phyloP scores from a whole-genome alignment of 345 rosid species.

The Boechera stricta region DNA sequence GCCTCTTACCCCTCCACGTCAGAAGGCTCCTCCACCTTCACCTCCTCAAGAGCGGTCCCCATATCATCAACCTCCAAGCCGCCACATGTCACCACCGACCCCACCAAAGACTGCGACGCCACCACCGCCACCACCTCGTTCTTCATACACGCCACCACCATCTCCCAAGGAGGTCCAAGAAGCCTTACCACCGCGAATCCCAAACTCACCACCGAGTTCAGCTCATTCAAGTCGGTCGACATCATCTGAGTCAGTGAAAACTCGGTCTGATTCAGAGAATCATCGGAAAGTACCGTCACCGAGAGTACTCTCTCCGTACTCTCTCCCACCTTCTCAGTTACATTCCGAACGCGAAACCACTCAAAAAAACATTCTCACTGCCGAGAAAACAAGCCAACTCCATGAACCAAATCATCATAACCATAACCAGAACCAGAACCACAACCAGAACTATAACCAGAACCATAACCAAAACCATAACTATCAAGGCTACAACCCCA shows the following conservation, averaged over 20 bases:
- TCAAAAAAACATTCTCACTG: constrained; percentile 65
- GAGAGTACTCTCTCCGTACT: constrained; percentile 74
- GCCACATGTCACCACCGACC: constrained; percentile 39
- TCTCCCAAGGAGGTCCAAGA: constrained; percentile 43
- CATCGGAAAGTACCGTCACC: constrained; percentile 56
- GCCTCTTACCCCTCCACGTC: constrained; percentile 39
- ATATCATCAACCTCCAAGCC: constrained; percentile 41
- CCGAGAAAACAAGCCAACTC: constrained; percentile 47
- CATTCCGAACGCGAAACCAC: constrained; percentile 50
- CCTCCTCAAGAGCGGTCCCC: constrained; percentile 41
- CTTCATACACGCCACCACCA: constrained; percentile 44
- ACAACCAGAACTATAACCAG: constrained; percentile 10
- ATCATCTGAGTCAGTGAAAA: constrained; percentile 40
- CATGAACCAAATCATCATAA: constrained; percentile 41
- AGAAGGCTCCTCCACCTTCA: constrained; percentile 33
- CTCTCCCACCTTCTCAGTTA: constrained; percentile 72
- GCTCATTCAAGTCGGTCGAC: constrained; percentile 30
- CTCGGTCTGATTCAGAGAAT: constrained; percentile 42
- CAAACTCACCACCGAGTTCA: constrained; percentile 48
- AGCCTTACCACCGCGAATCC: constrained; percentile 40
- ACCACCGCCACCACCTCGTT: constrained; percentile 26
- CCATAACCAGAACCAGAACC: background rate
- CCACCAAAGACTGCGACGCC: constrained; percentile 31
- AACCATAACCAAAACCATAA: constrained; percentile 12
- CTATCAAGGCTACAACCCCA: constrained; percentile 33